A percentile compares a stretch with the other conserved stretches of the same genome.
Evolutionary conservation across 192 early-diverging fungal genomes (phyloP).

Genomic region (Geranomyces variabilis): DNA sequence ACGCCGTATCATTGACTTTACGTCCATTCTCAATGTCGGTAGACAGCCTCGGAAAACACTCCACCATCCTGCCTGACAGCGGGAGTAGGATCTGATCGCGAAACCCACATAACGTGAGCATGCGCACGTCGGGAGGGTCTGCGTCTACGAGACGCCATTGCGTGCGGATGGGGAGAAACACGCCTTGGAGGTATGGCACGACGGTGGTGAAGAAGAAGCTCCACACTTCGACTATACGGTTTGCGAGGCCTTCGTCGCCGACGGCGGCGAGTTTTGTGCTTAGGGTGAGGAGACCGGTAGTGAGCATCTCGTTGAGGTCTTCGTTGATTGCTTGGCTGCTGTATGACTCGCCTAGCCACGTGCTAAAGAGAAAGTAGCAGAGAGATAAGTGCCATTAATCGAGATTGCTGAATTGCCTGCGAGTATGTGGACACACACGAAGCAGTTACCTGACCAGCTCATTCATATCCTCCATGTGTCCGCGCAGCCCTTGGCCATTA

Average conservation of each 20-base stretch:
- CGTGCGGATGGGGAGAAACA: conserved; percentile 69
- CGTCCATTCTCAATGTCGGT: conserved; percentile 67
- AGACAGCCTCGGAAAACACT: conserved; percentile 64
- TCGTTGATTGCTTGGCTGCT: conserved; percentile 36
- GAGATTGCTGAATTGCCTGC: too few relatives aligned
- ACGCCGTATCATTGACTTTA: conserved; percentile 64
- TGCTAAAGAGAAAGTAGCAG: neutral
- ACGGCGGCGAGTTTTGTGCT: conserved; percentile 69
- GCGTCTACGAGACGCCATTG: conserved; percentile 5
- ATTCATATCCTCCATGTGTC: conserved; percentile 82
- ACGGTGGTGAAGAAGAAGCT: conserved; percentile 79
- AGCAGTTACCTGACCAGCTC: conserved; percentile 68
- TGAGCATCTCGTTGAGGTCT: conserved; percentile 63
- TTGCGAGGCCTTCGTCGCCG: conserved; percentile 66
- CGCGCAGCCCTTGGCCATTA: conserved; percentile 80
- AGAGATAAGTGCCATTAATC: too few relatives aligned
- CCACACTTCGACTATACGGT: conserved; percentile 77
- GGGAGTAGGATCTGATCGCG: conserved; percentile 70
- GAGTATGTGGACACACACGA: too few relatives aligned
- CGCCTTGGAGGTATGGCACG: conserved; percentile 83
- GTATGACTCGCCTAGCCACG: conserved; percentile 8
- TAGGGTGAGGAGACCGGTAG: conserved; percentile 67
- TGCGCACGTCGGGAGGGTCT: conserved; percentile 59
- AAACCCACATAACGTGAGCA: conserved; percentile 65
- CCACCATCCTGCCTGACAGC: conserved; percentile 61